phyloP scores from a whole-genome alignment of 2,329 filamentous ascomycete genomes.

The Aspergillus aculeatinus region DNA sequence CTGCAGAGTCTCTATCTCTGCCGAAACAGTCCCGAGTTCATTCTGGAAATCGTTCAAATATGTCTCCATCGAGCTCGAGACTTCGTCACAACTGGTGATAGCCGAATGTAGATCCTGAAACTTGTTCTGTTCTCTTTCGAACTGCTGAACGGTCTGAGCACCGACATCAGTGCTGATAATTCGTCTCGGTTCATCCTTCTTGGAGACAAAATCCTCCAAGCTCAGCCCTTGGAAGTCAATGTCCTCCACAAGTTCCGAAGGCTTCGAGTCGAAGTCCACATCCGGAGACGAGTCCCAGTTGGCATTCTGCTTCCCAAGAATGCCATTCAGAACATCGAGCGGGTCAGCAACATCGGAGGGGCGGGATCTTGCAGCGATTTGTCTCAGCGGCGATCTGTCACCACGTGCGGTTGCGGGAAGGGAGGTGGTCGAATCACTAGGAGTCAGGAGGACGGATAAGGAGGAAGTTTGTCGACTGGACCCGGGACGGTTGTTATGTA shows the following conservation, averaged over 20 bases:
- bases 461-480: slow-evolving; percentile 72
- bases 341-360: slow-evolving; percentile 65
- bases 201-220: slow-evolving; percentile 66
- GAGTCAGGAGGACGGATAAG: slow-evolving; percentile 67
- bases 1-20: slow-evolving; percentile 92
- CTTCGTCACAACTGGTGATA: slow-evolving; percentile 86
- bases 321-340: slow-evolving; percentile 64
- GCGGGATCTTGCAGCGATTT: slow-evolving; percentile 50
- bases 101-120: slow-evolving; percentile 90
- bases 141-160: slow-evolving; percentile 68
- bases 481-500: slow-evolving; percentile 66
- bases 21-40: slow-evolving; percentile 86
- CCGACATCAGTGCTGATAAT: slow-evolving; percentile 38
- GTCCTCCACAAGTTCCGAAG: slow-evolving; percentile 56
- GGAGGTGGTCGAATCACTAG: slow-evolving; percentile 75
- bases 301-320: slow-evolving; percentile 49
- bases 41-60: slow-evolving; percentile 92
- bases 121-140: slow-evolving; percentile 76
- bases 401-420: slow-evolving; percentile 65
- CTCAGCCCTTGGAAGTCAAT: slow-evolving; percentile 79
- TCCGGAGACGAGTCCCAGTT: slow-evolving; percentile 17
- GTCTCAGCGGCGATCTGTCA: slow-evolving; percentile 68
- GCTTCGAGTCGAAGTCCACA: slow-evolving; percentile 26
- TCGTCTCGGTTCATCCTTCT: slow-evolving; percentile 31
- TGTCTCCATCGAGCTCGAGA: slow-evolving; percentile 86